These are phyloP conservation scores for Bothriochloa decipiens DNA, from an alignment of 176 grass and related monocot genomes.

Conservation along the genomic window DNA sequence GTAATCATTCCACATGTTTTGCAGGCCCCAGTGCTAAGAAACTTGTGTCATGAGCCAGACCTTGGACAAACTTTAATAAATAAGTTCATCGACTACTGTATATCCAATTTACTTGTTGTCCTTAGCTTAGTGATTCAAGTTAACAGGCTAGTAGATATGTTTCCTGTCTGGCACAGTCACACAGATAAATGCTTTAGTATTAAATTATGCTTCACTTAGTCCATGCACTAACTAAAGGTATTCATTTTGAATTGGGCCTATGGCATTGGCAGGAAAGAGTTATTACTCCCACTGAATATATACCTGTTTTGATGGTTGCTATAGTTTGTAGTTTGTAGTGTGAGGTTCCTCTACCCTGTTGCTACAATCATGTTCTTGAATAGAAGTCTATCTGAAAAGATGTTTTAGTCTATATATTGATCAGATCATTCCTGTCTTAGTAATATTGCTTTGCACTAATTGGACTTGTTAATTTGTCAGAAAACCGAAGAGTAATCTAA, in stretches of 20 bases:
- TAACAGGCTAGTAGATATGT: background rate
- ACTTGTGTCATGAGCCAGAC: background rate
- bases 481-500: constrained; percentile 58
- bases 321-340: no score
- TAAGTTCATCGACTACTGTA: background rate
- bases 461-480: constrained; percentile 48
- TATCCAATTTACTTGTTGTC: background rate
- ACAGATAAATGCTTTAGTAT: background rate
- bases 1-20: background rate
- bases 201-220: background rate
- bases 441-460: constrained; percentile 32
- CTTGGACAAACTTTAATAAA: background rate
- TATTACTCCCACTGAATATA: no score
- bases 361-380: no score
- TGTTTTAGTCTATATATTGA: no score
- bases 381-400: no score
- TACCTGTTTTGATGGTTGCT: no score
- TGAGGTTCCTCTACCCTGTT: background rate
- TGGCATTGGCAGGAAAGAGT: no score
- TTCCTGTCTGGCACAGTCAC: background rate
- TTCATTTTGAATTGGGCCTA: background rate
- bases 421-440: constrained; percentile 22
- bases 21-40: background rate
- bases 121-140: background rate
- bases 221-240: no score